Conservation (phyloP, 495 filamentous ascomycete genomes). For the Chaetomium cochliodes region DNA sequence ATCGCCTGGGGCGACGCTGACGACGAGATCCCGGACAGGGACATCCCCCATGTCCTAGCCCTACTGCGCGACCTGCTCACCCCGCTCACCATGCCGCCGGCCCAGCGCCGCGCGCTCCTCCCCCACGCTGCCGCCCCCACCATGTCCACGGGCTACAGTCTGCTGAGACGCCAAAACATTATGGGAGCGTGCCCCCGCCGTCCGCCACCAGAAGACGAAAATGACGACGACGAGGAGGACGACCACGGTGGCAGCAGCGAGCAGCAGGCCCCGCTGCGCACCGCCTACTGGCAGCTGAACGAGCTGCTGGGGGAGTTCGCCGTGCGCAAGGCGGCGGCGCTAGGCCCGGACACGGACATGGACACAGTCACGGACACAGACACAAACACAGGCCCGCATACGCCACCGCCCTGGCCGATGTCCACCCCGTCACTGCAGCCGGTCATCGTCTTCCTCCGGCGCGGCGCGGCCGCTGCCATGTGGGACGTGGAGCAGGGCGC, state of each 20-base stretch:
- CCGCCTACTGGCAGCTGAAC: constrained; percentile 2
- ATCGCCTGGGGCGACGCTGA: not conserved
- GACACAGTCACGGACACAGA: not conserved
- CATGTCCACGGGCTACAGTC: not conserved
- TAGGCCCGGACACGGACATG: not conserved
- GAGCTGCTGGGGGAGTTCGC: not conserved
- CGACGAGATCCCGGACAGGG: not conserved
- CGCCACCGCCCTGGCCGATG: too few relatives aligned
- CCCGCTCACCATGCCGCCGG: not conserved
- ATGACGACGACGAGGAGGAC: too few relatives aligned
- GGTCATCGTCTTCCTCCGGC: not conserved
- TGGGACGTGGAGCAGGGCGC: not conserved
- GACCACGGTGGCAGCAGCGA: too few relatives aligned
- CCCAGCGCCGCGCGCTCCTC: not conserved
- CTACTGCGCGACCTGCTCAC: not conserved
- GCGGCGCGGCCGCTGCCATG: not conserved
- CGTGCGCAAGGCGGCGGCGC: not conserved
- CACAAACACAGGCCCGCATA: too few relatives aligned
- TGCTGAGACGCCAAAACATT: too few relatives aligned
- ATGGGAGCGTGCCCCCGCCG: not conserved
- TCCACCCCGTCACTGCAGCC: not conserved
- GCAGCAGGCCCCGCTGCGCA: not conserved
- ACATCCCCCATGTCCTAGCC: not conserved
- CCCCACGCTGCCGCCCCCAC: not conserved
- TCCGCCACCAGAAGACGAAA: not conserved